Evolutionary conservation across 768 basidiomycete genomes (phyloP).

Genomic region (Tricholoma sp.): DNA sequence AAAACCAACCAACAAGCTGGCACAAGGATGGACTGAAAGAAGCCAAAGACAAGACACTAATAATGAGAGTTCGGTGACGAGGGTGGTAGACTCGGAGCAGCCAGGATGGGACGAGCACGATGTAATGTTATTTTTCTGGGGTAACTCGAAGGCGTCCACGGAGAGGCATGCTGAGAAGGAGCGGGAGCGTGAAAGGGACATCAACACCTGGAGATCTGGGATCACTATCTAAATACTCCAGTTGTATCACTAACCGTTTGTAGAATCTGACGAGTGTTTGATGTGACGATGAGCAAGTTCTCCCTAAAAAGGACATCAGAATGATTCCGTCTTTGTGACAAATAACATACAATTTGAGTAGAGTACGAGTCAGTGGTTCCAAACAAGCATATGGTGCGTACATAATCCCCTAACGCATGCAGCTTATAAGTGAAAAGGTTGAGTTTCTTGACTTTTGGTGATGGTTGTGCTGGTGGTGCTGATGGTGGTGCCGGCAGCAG

Average conservation of each 20-base stretch:
- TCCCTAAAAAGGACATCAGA: not conserved
- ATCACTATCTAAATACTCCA: not conserved
- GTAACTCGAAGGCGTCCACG: not conserved
- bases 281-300: not conserved
- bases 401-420: slow-evolving; percentile 11
- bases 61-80: not conserved
- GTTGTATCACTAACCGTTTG: not conserved
- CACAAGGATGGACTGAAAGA: not conserved
- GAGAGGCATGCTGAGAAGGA: not conserved
- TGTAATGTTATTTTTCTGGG: too few species aligned
- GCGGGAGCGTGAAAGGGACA: not conserved
- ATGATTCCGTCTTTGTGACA: not conserved
- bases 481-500: too few species aligned
- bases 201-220: not conserved
- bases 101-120: not conserved
- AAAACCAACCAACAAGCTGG: not conserved
- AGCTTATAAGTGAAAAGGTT: slow-evolving; percentile 9
- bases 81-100: not conserved
- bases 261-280: not conserved
- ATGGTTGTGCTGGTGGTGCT: not conserved
- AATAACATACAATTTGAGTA: not conserved
- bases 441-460: slow-evolving; percentile 2
- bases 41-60: not conserved
- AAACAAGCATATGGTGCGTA: slow-evolving; percentile 4
- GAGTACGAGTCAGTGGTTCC: slow-evolving; percentile 4